Base-by-base conservation (phyloP, 1,284 basidiomycete species). In the Trichosporon inkin region DNA sequence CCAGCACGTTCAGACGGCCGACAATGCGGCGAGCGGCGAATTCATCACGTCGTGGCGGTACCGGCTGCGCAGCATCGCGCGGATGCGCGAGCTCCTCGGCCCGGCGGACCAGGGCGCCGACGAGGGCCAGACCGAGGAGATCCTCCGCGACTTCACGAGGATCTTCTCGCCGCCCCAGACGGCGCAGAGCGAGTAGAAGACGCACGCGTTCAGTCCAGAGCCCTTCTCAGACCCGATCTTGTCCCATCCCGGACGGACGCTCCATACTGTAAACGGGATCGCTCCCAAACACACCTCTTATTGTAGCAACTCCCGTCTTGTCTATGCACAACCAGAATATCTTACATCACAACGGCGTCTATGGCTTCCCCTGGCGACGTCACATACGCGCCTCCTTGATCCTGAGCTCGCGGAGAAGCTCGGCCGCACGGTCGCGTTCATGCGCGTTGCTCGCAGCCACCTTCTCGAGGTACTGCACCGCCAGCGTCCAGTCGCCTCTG, bases 21-120 rank as follows among this genome's bases (percentile, higher is more conserved):
- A 86, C 85, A 92, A 74, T 86, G 87, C 52, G 75, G 80, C 68
- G 81, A 83, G 64, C 79, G 86, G 79, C 34, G 93, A 96, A 71
- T 87, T 91, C 71, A 86, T 86, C 68, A 94, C 91, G 7, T 92
- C 92, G 71, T 96, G 93, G 93, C 84, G 90, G 64, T 81, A 83
- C 58, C 84, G 93, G 49, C 75, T 93, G 66, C 84, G 89, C 68
- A 82, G 86, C 2, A 92, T 96, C 72, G 86, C 86, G 67, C 83
- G 87, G 58, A 83, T 88, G 71, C 73, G 78, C 22, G 73, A 69
- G 10, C 64, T 58, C 72, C 39, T 61, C 38, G 49, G 32, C 56
- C 69, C 64, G 6, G 54, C 70, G 39, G 38, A 67, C 5, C 68
- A 71, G 22, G 24, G 61, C 37, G 65, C 67, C 5, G 66, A 65